Conservation (phyloP, 2,329 filamentous ascomycete genomes). For the Exutisphaerella laricina region DNA sequence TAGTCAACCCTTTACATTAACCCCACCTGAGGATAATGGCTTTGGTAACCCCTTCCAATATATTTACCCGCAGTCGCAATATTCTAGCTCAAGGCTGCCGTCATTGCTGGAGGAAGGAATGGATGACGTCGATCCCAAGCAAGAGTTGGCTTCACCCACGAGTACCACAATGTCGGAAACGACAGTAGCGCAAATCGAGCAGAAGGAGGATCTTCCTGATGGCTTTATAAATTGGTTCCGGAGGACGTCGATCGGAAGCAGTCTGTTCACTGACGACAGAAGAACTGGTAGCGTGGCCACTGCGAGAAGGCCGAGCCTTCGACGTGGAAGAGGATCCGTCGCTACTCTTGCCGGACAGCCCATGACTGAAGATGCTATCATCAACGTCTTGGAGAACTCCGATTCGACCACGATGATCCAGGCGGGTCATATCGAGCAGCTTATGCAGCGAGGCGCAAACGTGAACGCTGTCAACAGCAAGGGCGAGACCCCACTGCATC, state of each 20-base stretch:
- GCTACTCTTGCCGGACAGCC: not conserved
- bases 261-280: not conserved
- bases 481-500: constrained; percentile 7
- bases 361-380: not conserved
- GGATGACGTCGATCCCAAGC: not conserved
- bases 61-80: not conserved
- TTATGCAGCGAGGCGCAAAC: constrained; percentile 4
- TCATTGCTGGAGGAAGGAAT: constrained; percentile 2
- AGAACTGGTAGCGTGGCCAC: not conserved
- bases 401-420: constrained; percentile 1
- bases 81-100: not conserved
- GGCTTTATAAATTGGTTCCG: constrained; percentile 6
- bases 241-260: constrained; percentile 4
- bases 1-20: not conserved
- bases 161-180: not conserved
- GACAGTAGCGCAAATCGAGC: constrained; percentile 5
- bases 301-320: not conserved
- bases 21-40: not conserved
- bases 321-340: not conserved
- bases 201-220: constrained; percentile 7
- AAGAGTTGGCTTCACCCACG: not conserved
- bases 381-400: not conserved
- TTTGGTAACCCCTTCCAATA: not conserved
- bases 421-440: constrained; percentile 5
- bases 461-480: constrained; percentile 3